Evolutionary conservation across 78 protist genomes (phyloP), one percentile per base, ranked within the genome.

Genomic region (Dictyostelium brefeldianum): DNA sequence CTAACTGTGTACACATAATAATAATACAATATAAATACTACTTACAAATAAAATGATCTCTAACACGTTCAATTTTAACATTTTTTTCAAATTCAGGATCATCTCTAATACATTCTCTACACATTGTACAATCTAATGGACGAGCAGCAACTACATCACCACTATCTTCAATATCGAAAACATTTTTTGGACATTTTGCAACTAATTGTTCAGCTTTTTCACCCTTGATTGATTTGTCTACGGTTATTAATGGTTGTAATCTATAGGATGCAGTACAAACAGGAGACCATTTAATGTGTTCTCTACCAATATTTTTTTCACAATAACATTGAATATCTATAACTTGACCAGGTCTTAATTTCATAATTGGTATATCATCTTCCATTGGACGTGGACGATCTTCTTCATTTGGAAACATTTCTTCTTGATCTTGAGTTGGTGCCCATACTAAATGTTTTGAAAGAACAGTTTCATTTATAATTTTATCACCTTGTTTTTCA

Each of bases 251-350:
- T 7, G 99, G 99, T 81, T 97, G 18, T 50, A 98, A 85, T 15
- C 98, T 78, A 89, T 99, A 99, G 47, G 96, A 89, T 4, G 98
- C 98, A n/a, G 99, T 98, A 5, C 96, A 94, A 14, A 98, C 99
- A 8, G 99, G 99, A 31, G 97, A 94, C 98, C 98, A 99, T 89
- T 99, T 99, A 65, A 99, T 98, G 77, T 99, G 99, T 20, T 48
- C 78, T 73, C 94, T 95, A 9, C 99, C 99, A 17, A 97, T 89
- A 36, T 99, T 98, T 71, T 96, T 96, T 47, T 74, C 80, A 22
- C 94, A 80, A 64, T 73, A 89, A 14, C 77, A 69, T 27, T 81
- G 93, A 9, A 97, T 31, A 18, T 62, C 93, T 18, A 98, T 77
- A 31, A 51, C 75, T 79, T 96, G 91, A 59, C 98, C 98, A 0